A percentile compares a stretch with the other conserved stretches of the same genome.
These are phyloP conservation scores for Spergularia bocconei DNA, from an alignment of 148 eudicot species.

Conservation along the genomic window DNA sequence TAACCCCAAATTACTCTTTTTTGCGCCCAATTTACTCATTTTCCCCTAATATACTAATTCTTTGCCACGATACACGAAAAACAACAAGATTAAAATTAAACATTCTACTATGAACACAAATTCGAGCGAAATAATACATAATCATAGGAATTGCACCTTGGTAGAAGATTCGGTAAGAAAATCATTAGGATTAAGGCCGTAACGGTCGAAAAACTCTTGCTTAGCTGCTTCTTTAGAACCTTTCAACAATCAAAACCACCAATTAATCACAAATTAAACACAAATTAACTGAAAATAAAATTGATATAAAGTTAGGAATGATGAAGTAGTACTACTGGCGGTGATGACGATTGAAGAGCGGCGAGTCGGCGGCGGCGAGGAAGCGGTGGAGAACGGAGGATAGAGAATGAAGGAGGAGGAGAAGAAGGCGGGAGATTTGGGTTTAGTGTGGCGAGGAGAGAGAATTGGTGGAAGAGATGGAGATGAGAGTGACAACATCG, in stretches of 20 bases:
- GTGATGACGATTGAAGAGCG: constrained; percentile 30
- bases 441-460: constrained; percentile 22
- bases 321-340: constrained; percentile 33
- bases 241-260: constrained; percentile 10
- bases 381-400: constrained; percentile 21
- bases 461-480: constrained; percentile 26
- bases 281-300: not conserved
- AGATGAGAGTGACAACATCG: constrained; percentile 34
- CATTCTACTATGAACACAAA: too few species aligned
- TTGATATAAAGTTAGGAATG: not conserved
- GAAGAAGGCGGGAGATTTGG: constrained; percentile 16
- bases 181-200: constrained; percentile 73
- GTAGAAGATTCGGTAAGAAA: constrained; percentile 52
- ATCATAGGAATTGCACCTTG: constrained; percentile 37
- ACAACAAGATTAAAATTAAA: too few species aligned
- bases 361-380: constrained; percentile 15
- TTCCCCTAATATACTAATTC: too few species aligned
- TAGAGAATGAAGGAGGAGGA: constrained; percentile 3
- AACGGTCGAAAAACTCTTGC: constrained; percentile 54
- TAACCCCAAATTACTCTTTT: not conserved
- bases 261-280: not conserved
- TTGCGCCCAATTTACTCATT: too few species aligned
- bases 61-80: too few species aligned
- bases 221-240: constrained; percentile 43
- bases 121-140: not conserved